Evolutionary conservation across 73 alveolate genomes (phyloP).

Genomic region (Paraurostyla sp.): DNA sequence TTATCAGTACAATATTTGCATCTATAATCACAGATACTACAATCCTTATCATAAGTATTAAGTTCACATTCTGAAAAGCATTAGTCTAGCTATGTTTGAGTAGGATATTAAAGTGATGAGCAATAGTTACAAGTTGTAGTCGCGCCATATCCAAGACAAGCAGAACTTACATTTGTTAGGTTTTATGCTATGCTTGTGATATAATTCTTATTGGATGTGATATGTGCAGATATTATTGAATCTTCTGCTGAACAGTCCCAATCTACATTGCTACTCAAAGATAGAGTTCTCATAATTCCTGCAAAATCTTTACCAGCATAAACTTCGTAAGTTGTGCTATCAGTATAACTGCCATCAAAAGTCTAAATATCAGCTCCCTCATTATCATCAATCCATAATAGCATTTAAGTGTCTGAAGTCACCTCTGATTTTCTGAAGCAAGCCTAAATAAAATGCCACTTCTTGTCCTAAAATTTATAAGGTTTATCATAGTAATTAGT

Average conservation of each 20-base stretch:
- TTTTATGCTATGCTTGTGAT: not conserved
- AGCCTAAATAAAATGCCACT: conserved; percentile 47
- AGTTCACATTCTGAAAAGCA: conserved; percentile 42
- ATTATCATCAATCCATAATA: conserved; percentile 52
- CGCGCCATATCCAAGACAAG: not conserved
- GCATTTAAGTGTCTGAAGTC: not conserved
- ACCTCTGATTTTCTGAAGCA: conserved; percentile 30
- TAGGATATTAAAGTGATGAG: conserved; percentile 39
- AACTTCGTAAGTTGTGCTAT: not conserved
- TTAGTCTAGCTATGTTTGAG: not conserved
- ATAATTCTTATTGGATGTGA: not conserved
- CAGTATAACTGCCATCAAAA: conserved; percentile 37
- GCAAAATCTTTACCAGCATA: conserved; percentile 55
- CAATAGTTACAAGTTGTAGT: conserved; percentile 5
- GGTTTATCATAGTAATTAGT: conserved; percentile 21
- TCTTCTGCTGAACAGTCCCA: conserved; percentile 47
- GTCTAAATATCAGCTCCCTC: not conserved
- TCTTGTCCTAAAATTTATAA: not conserved
- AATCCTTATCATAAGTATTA: conserved; percentile 10
- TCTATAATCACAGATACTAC: conserved; percentile 45
- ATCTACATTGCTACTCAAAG: not conserved
- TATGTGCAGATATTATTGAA: conserved; percentile 10
- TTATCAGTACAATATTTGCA: conserved; percentile 57
- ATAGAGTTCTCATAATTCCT: conserved; percentile 31
- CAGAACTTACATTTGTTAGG: not conserved